These are phyloP conservation scores for Termitomyces sp. DNA, from an alignment of 768 basidiomycete genomes.

Conservation along the genomic window DNA sequence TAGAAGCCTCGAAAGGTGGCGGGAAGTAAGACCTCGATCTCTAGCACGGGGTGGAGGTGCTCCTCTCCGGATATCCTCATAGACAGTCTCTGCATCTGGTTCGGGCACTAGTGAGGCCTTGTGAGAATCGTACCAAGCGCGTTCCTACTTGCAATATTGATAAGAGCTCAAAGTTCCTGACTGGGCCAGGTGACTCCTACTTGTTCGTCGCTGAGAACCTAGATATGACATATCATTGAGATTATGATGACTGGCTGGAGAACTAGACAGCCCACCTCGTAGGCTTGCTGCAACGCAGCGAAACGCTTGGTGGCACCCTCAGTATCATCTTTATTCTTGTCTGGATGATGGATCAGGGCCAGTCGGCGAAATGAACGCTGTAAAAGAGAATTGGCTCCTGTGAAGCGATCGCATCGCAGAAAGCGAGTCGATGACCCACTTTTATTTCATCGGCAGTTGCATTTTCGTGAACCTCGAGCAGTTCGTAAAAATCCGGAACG, in stretches of 20 bases:
- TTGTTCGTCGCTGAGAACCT: conserved; percentile 95
- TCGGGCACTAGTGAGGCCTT: conserved; percentile 74
- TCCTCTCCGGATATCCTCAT: conserved; percentile 81
- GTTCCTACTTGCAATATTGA: conserved; percentile 61
- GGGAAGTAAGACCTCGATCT: conserved; percentile 74
- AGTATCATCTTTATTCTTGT: conserved; percentile 78
- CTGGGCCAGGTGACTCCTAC: conserved; percentile 35
- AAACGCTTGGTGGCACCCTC: conserved; percentile 88
- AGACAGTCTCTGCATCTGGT: conserved; percentile 79
- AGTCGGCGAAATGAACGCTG: conserved; percentile 81
- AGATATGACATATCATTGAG: conserved; percentile 2
- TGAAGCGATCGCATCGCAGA: neutral
- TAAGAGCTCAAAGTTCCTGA: conserved; percentile 11
- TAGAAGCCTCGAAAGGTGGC: conserved; percentile 84
- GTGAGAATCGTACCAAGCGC: conserved; percentile 98
- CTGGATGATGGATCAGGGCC: conserved; percentile 82
- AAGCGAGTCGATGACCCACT: conserved; percentile 29
- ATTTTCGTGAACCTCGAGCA: conserved; percentile 75
- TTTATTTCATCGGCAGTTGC: conserved; percentile 89
- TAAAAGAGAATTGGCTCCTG: conserved; percentile 1
- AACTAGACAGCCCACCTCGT: conserved; percentile 59
- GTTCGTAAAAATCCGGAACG: conserved; percentile 70
- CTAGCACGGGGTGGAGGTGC: conserved; percentile 44
- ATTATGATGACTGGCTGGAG: neutral
- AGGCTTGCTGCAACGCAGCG: conserved; percentile 87